Evolutionary conservation across 2,329 filamentous ascomycete genomes (phyloP), one percentile per base, ranked within the genome.

Genomic region (Akanthomyces lecanii): DNA sequence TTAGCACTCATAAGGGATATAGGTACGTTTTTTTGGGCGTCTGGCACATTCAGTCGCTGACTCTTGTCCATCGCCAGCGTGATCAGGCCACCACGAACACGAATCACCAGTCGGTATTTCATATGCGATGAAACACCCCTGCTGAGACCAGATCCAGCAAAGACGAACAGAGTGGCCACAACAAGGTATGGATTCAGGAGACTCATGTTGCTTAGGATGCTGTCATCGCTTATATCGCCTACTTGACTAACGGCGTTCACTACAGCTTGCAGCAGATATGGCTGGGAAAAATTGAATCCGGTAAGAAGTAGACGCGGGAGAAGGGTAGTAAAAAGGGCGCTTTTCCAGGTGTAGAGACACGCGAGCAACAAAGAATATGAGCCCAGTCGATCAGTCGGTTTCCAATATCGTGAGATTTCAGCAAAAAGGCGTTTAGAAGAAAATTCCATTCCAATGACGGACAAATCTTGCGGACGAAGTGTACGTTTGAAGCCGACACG

Each of bases 1-100:
- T 59, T 44, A 18, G 56, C n/a, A 28, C 28, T 50, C 56, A 59
- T 59, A 21, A 59, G 56, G 36, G 56, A 48, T 21, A 59, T 38
- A 3, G 44, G 40, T 5, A 44, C 42, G 16, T 48, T 38, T 45
- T 48, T 59, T n/a, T 50, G 18, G 5, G 56, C 56, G 11, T 59
- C 56, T 21, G 16, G 25, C 30, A 36, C 28, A 6, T 33, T 28
- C 2, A 59, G 8, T 14, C 21, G 28, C 10, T 48, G 56, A 8
- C 11, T 59, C 44, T 59, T 59, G 44, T 59, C 28, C 30, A 48
- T 33, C 2, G 33, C 12, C 45, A 48, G 16, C 11, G 40, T 4
- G 44, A 40, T 23, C 14, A 59, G 23, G 12, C 42, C 56, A 25
- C 56, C 45, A 8, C 56, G 56, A 23, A 59, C 12, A 23, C 56